These are phyloP conservation scores for Diaporthe australafricana DNA, from an alignment of 2,329 filamentous ascomycete genomes.

Conservation along the genomic window DNA sequence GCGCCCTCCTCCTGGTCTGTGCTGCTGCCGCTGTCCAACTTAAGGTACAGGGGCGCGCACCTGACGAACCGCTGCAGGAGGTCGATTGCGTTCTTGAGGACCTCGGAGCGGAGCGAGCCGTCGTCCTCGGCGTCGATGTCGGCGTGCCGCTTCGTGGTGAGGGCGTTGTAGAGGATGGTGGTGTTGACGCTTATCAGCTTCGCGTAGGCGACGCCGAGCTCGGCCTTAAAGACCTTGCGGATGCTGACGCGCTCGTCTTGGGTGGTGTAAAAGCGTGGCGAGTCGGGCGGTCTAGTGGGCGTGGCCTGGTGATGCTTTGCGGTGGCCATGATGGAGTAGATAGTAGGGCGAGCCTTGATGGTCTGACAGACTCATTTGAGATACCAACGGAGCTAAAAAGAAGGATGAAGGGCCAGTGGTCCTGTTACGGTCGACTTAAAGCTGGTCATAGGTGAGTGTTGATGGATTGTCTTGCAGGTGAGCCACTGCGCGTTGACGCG, in stretches of 20 bases:
- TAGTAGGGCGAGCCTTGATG: neutral
- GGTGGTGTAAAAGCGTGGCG: neutral
- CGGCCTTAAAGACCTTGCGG: neutral
- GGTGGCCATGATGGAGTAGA: neutral
- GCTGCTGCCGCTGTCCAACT: too few relatives aligned
- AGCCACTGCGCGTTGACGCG: neutral
- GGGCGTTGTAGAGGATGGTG: neutral
- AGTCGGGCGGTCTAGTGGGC: neutral
- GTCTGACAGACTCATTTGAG: neutral
- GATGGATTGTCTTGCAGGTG: neutral
- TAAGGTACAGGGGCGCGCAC: conserved; percentile 5
- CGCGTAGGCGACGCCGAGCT: neutral
- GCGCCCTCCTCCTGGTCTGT: neutral
- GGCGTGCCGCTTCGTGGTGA: neutral
- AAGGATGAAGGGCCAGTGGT: neutral
- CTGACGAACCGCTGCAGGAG: conserved; percentile 18
- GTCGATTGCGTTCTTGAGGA: conserved; percentile 23
- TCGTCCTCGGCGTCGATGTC: neutral
- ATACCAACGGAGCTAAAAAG: neutral
- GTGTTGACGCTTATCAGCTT: neutral
- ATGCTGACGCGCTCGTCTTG: neutral
- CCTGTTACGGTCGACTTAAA: too few relatives aligned
- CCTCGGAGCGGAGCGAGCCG: neutral
- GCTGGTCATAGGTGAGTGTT: neutral
- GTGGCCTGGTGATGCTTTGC: neutral